These are phyloP conservation scores for Inga leiocalycina DNA, from an alignment of 306 rosid genomes.

Conservation along the genomic window DNA sequence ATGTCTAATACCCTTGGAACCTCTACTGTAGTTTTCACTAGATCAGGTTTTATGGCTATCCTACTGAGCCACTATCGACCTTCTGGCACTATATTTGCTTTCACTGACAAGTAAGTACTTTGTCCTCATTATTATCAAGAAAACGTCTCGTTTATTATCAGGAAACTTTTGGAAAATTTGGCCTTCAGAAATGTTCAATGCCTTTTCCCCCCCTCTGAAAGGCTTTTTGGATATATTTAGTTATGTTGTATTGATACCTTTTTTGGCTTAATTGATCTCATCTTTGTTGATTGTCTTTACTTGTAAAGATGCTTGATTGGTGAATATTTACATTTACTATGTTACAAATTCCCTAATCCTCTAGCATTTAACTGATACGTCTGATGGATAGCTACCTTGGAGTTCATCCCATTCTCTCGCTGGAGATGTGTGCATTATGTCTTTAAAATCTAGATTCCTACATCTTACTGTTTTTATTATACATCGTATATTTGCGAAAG, in stretches of 20 bases:
- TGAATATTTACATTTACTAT: background rate
- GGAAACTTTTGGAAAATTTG: background rate
- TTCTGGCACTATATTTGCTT: constrained; percentile 87
- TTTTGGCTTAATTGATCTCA: background rate
- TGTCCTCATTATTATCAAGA: constrained; percentile 10
- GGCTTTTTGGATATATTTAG: background rate
- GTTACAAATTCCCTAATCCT: background rate
- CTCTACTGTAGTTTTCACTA: constrained; percentile 86
- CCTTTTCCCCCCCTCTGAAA: background rate
- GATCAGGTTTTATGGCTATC: constrained; percentile 85
- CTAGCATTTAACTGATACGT: background rate
- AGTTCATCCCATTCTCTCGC: too few relatives aligned
- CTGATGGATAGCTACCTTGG: background rate
- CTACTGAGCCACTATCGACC: constrained; percentile 93
- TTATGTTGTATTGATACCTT: background rate
- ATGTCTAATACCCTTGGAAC: constrained; percentile 99
- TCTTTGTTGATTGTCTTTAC: constrained; percentile 6
- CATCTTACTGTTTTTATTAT: background rate
- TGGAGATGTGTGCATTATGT: constrained; percentile 14
- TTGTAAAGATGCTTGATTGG: background rate
- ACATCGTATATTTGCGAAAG: background rate
- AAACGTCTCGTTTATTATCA: background rate
- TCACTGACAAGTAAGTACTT: constrained; percentile 78
- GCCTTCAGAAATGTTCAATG: background rate
- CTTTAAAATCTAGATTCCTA: background rate